These are phyloP conservation scores for Telfairia occidentalis DNA, from an alignment of 331 rosid genomes.

Conservation along the genomic window DNA sequence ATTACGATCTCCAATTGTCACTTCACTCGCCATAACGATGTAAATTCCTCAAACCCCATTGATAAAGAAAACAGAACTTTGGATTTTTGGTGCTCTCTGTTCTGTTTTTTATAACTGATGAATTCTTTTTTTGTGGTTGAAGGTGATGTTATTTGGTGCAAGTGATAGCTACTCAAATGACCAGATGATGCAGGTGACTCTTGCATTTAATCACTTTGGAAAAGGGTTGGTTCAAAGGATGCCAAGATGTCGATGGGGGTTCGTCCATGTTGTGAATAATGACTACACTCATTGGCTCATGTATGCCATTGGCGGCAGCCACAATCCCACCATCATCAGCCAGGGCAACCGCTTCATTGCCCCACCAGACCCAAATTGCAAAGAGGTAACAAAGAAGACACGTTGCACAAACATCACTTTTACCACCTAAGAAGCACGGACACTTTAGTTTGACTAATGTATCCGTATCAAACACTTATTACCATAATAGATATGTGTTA, in stretches of 20 bases:
- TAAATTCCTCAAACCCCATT: not conserved
- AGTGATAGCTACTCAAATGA: constrained; percentile 22
- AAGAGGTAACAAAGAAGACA: constrained; percentile 18
- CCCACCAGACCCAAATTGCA: constrained; percentile 10
- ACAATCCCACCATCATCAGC: constrained; percentile 42
- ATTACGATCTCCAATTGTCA: constrained; percentile 45
- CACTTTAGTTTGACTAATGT: too few species aligned
- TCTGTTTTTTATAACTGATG: too few species aligned
- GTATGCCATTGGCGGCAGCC: constrained; percentile 60
- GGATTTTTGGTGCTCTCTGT: not conserved
- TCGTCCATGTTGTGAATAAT: constrained; percentile 42
- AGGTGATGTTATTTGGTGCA: constrained; percentile 37
- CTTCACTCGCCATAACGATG: constrained; percentile 38
- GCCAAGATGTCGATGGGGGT: constrained; percentile 54
- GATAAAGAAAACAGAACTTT: not conserved
- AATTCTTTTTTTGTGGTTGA: not conserved
- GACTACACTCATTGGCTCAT: constrained; percentile 57
- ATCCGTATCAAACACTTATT: too few species aligned
- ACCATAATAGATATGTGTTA: too few species aligned
- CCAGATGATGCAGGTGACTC: constrained; percentile 22
- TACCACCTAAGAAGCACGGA: too few species aligned
- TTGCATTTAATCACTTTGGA: constrained; percentile 48
- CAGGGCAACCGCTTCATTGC: constrained; percentile 47
- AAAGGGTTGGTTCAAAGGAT: constrained; percentile 41
- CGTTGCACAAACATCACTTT: not conserved